These are phyloP conservation scores for Chalaropsis ovoidea DNA, from an alignment of 2,329 filamentous ascomycete species.

Conservation along the genomic window DNA sequence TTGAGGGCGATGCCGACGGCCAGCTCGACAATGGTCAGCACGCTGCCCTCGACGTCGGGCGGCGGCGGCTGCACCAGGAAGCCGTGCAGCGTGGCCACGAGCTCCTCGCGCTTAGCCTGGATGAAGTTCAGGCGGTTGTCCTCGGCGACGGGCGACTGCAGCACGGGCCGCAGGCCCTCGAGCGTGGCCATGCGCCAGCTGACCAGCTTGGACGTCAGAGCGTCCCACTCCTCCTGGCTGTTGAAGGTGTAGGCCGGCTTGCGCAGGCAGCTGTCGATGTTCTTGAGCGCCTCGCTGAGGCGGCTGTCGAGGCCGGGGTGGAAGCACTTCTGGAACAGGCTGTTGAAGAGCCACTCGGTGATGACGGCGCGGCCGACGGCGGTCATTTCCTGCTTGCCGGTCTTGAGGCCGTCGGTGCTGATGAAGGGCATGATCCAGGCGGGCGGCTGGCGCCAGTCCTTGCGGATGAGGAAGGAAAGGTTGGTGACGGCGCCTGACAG, in stretches of 20 bases:
- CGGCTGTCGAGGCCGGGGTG: conserved; percentile 73
- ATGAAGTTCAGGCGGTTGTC: conserved; percentile 61
- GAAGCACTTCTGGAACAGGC: conserved; percentile 85
- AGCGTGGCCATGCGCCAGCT: conserved; percentile 90
- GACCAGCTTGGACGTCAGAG: conserved; percentile 74
- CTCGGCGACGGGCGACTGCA: conserved; percentile 55
- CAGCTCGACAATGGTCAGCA: conserved; percentile 85
- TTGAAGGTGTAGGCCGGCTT: conserved; percentile 60
- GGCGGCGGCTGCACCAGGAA: conserved; percentile 69
- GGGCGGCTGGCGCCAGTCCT: conserved; percentile 79
- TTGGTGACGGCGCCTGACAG: conserved; percentile 92
- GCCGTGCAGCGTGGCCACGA: conserved; percentile 60
- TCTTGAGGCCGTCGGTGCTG: conserved; percentile 73
- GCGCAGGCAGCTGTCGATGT: conserved; percentile 79
- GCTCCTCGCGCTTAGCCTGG: conserved; percentile 55
- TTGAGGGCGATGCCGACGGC: conserved; percentile 78
- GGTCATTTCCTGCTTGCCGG: conserved; percentile 95
- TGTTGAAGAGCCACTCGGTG: conserved; percentile 78
- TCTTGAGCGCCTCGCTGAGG: conserved; percentile 70
- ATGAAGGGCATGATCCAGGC: conserved; percentile 69
- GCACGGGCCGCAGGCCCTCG: conserved; percentile 68
- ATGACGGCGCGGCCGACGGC: conserved; percentile 84
- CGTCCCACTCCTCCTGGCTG: conserved; percentile 80
- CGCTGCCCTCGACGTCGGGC: conserved; percentile 72
- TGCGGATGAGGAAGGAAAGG: conserved; percentile 88